phyloP scores from a whole-genome alignment of 2,329 filamentous ascomycete species.

The Epichloe uncinata region DNA sequence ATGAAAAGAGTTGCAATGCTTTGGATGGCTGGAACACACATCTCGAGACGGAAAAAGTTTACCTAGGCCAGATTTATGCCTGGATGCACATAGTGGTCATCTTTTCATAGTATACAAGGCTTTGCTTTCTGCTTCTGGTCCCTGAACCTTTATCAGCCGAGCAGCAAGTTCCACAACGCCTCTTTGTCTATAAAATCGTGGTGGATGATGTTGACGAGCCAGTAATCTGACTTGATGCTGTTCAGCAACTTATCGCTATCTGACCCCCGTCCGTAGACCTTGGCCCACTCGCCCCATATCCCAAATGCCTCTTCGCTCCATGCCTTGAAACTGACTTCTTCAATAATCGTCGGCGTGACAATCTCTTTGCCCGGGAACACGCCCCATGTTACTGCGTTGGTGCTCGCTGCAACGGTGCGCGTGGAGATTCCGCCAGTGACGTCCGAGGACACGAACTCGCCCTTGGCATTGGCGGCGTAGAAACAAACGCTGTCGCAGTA shows the following conservation, averaged over 20 bases:
- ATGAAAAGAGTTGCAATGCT: too few species aligned
- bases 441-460: constrained; percentile 67
- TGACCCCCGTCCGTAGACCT: constrained; percentile 64
- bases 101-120: too few species aligned
- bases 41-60: too few species aligned
- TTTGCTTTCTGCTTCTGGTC: too few species aligned
- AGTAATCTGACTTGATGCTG: constrained; percentile 53
- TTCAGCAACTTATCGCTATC: constrained; percentile 60
- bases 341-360: constrained; percentile 89
- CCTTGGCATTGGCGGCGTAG: constrained; percentile 68
- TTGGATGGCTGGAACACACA: too few species aligned
- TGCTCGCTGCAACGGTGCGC: constrained; percentile 35
- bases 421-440: constrained; percentile 22
- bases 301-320: constrained; percentile 95
- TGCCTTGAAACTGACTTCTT: constrained; percentile 82
- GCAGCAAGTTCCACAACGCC: constrained; percentile 58
- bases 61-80: too few species aligned
- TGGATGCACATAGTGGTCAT: too few species aligned
- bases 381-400: constrained; percentile 95
- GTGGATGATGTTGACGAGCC: constrained; percentile 85
- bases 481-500: constrained; percentile 61
- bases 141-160: constrained; percentile 14
- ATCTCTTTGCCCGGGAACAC: constrained; percentile 94
- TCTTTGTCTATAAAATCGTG: constrained; percentile 61
- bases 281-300: constrained; percentile 89